Evolutionary conservation across 805 yeast genomes (phyloP).

Genomic region (Candida krabiensis): DNA sequence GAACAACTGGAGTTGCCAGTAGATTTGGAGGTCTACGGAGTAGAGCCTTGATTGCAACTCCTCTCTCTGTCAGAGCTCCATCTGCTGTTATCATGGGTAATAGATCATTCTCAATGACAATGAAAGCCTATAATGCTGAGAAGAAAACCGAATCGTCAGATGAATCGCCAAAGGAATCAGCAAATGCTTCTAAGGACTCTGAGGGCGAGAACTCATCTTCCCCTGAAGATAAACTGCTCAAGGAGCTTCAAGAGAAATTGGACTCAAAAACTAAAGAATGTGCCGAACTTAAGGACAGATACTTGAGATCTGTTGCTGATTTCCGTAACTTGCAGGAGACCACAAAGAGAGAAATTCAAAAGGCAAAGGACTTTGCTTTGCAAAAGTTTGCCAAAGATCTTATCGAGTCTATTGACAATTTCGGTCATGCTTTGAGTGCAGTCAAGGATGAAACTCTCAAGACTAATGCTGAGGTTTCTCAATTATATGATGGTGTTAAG

Average conservation of each 20-base stretch:
- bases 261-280: constrained; percentile 66
- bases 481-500: constrained; percentile 82
- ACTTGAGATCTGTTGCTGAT: constrained; percentile 83
- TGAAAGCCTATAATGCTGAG: constrained; percentile 31
- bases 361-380: constrained; percentile 86
- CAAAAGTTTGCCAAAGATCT: constrained; percentile 91
- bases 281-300: constrained; percentile 80
- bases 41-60: too few relatives aligned
- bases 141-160: constrained; percentile 23
- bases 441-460: constrained; percentile 63
- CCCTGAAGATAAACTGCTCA: constrained; percentile 32
- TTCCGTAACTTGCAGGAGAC: constrained; percentile 91
- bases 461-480: constrained; percentile 62
- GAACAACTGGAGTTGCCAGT: too few relatives aligned
- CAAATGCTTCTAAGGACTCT: constrained; percentile 15
- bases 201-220: too few relatives aligned
- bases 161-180: constrained; percentile 11
- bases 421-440: constrained; percentile 78
- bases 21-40: too few relatives aligned
- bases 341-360: constrained; percentile 81
- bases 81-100: neutral
- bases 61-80: neutral
- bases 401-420: constrained; percentile 86
- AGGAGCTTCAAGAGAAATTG: constrained; percentile 51
- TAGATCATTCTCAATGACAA: constrained; percentile 26